Evolutionary conservation across 2,329 filamentous ascomycete species (phyloP).

Genomic region (Aspergillus texensis): DNA sequence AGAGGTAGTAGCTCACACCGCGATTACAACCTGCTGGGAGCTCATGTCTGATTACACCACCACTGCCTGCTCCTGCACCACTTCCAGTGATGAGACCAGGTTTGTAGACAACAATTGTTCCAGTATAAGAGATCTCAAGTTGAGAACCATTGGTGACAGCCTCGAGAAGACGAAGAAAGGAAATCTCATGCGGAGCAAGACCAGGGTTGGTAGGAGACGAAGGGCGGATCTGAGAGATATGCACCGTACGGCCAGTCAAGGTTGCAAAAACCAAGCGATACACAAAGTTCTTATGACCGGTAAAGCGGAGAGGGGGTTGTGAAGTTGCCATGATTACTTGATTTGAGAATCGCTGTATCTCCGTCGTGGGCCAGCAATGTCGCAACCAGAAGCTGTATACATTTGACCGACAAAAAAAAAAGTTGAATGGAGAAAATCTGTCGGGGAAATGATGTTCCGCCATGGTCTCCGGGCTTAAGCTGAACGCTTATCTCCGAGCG

Average conservation of each 20-base stretch:
- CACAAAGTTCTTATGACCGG: constrained; percentile 78
- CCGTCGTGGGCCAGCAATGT: constrained; percentile 10
- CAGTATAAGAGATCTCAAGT: constrained; percentile 95
- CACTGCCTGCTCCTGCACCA: constrained; percentile 69
- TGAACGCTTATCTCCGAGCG: constrained; percentile 31
- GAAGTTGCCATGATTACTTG: constrained; percentile 39
- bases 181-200: constrained; percentile 89
- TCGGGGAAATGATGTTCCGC: constrained; percentile 29
- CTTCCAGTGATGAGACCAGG: constrained; percentile 90
- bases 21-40: constrained; percentile 75
- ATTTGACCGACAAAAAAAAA: constrained; percentile 17
- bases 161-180: constrained; percentile 92
- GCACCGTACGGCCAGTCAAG: constrained; percentile 83
- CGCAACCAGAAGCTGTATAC: neutral
- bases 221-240: constrained; percentile 91
- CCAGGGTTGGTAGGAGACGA: constrained; percentile 84
- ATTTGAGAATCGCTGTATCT: constrained; percentile 16
- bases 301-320: constrained; percentile 69
- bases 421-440: constrained; percentile 36
- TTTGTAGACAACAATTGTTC: constrained; percentile 88
- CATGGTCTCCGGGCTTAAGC: constrained; percentile 29
- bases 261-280: constrained; percentile 87
- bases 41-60: constrained; percentile 79
- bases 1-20: constrained; percentile 87
- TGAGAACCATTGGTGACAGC: constrained; percentile 91